phyloP scores from a whole-genome alignment of 2,329 filamentous ascomycete genomes.

The Colletotrichum costaricense region DNA sequence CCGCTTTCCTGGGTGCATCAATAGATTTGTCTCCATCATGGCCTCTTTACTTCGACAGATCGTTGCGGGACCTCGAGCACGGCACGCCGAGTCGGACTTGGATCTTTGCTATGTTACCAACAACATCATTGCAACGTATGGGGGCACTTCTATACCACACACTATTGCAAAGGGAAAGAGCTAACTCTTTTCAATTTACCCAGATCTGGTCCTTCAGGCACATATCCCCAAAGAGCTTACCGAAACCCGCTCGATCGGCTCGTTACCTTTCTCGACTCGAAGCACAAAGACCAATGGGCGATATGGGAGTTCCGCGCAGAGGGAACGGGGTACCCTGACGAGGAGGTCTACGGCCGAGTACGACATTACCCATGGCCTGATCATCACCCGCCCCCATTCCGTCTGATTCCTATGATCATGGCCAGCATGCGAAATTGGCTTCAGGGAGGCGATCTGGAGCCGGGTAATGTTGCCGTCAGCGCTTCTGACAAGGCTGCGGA shows the following conservation, averaged over 20 bases:
- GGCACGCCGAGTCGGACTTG: conserved; percentile 87
- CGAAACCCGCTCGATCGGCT: conserved; percentile 91
- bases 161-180: conserved; percentile 45
- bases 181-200: conserved; percentile 39
- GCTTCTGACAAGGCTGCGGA: conserved; percentile 37
- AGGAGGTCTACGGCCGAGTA: conserved; percentile 85
- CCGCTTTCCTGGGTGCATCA: conserved; percentile 23
- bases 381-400: conserved; percentile 95
- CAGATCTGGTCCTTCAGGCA: conserved; percentile 89
- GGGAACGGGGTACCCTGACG: conserved; percentile 94
- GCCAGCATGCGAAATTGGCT: conserved; percentile 94
- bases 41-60: conserved; percentile 88
- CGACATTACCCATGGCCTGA: conserved; percentile 97
- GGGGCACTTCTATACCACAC: conserved; percentile 14
- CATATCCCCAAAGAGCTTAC: conserved; percentile 91
- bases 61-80: conserved; percentile 85
- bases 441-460: conserved; percentile 57
- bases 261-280: conserved; percentile 86
- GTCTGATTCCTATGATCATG: conserved; percentile 88
- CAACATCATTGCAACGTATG: conserved; percentile 74
- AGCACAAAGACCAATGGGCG: conserved; percentile 86
- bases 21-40: conserved; percentile 55
- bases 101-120: conserved; percentile 97
- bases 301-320: conserved; percentile 99
- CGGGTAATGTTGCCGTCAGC: conserved; percentile 29